Conservation (phyloP, 768 basidiomycete species). For the Leccinum arenicola region DNA sequence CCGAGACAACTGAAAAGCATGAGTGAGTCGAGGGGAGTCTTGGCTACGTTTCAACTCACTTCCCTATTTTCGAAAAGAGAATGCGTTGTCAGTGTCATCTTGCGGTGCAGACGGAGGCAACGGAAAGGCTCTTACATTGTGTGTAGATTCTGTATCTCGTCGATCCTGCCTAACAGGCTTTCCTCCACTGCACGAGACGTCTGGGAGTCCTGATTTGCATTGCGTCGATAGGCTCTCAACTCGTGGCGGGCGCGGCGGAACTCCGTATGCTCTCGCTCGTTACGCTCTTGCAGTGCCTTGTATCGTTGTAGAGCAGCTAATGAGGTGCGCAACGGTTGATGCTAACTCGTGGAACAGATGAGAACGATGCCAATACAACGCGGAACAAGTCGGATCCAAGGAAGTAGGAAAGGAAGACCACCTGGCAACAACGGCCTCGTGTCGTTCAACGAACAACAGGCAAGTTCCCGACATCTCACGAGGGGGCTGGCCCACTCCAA, state of each 20-base stretch:
- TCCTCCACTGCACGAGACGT: slow-evolving; percentile 36
- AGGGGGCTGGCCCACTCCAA: neutral
- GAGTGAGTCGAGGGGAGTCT: slow-evolving; percentile 18
- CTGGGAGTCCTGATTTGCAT: slow-evolving; percentile 32
- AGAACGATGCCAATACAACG: slow-evolving; percentile 13
- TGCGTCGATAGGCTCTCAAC: slow-evolving; percentile 28
- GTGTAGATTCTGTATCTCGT: slow-evolving; percentile 31
- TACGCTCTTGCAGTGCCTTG: slow-evolving; percentile 36
- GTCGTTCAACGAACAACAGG: neutral
- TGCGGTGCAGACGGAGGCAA: slow-evolving; percentile 3
- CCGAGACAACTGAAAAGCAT: slow-evolving; percentile 28
- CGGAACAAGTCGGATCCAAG: slow-evolving; percentile 24
- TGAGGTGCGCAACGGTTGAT: slow-evolving; percentile 30
- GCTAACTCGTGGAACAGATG: slow-evolving; percentile 26
- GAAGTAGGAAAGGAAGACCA: slow-evolving; percentile 3
- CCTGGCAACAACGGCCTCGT: neutral
- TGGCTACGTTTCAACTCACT: slow-evolving; percentile 23
- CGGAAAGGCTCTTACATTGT: slow-evolving; percentile 21
- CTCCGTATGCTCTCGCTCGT: slow-evolving; percentile 29
- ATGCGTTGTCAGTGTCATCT: slow-evolving; percentile 11
- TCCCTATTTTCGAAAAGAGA: slow-evolving; percentile 16
- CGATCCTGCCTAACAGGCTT: slow-evolving; percentile 32
- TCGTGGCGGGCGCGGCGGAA: slow-evolving; percentile 33
- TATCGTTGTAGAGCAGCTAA: slow-evolving; percentile 38
- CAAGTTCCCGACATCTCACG: neutral